phyloP scores from a whole-genome alignment of 148 eudicot genomes.

The Vaccinium corymbosum region DNA sequence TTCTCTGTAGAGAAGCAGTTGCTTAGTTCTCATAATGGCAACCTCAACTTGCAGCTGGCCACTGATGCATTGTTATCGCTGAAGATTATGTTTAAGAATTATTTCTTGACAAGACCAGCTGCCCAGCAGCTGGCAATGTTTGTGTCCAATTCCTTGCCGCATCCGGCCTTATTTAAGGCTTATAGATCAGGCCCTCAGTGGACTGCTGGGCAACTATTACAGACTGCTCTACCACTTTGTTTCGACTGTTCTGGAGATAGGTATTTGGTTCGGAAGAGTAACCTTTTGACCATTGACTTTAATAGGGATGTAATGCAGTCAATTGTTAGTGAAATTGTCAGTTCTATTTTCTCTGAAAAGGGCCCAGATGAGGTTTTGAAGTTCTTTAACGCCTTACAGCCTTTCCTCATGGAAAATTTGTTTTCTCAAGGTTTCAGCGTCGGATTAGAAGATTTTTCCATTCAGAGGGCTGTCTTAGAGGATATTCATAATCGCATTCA shows the following conservation, averaged over 20 bases:
- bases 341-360: constrained; percentile 59
- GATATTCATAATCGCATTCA: constrained; percentile 43
- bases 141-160: constrained; percentile 42
- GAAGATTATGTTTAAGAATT: constrained; percentile 49
- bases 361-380: constrained; percentile 66
- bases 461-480: constrained; percentile 37
- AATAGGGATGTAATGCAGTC: constrained; percentile 54
- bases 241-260: constrained; percentile 67
- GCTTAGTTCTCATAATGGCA: constrained; percentile 90
- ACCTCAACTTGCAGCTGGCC: constrained; percentile 75
- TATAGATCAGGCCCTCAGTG: constrained; percentile 48
- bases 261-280: constrained; percentile 43
- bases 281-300: constrained; percentile 52
- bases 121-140: constrained; percentile 83
- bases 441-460: constrained; percentile 57
- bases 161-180: constrained; percentile 54
- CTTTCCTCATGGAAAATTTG: constrained; percentile 77
- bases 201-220: constrained; percentile 74
- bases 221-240: constrained; percentile 56
- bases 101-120: constrained; percentile 46
- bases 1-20: constrained; percentile 95
- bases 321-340: constrained; percentile 53
- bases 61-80: constrained; percentile 72
- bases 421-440: constrained; percentile 77
- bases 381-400: constrained; percentile 70